Evolutionary conservation across 2,329 filamentous ascomycete species (phyloP).

Genomic region (Bipolaris gigantea): DNA sequence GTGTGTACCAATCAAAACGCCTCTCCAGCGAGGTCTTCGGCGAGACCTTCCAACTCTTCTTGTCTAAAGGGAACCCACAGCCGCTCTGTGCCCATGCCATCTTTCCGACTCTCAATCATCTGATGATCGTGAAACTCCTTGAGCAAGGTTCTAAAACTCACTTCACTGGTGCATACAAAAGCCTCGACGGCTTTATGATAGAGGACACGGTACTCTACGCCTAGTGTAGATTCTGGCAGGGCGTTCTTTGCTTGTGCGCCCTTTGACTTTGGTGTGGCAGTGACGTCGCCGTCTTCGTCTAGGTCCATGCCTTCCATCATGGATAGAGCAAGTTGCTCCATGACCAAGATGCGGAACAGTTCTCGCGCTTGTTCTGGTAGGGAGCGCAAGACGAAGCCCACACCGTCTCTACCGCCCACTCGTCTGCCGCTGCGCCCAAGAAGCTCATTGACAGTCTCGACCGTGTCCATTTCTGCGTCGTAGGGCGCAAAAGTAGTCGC

Average conservation of each 20-base stretch:
- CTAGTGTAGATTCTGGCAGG: conserved; percentile 51
- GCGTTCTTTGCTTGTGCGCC: conserved; percentile 27
- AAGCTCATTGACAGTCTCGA: conserved; percentile 87
- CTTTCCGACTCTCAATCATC: conserved; percentile 89
- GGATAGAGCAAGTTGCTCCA: conserved; percentile 75
- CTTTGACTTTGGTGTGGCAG: conserved; percentile 26
- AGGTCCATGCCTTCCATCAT: conserved; percentile 49
- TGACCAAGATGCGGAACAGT: conserved; percentile 81
- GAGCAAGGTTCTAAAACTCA: conserved; percentile 88
- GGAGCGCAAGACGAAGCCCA: conserved; percentile 85
- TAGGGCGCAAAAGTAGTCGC: conserved; percentile 85
- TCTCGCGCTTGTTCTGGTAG: conserved; percentile 90
- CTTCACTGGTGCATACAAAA: conserved; percentile 95
- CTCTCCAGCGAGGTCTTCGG: conserved; percentile 69
- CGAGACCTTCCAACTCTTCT: conserved; percentile 85
- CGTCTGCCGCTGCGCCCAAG: conserved; percentile 78
- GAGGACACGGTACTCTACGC: conserved; percentile 85
- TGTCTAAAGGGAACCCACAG: conserved; percentile 82
- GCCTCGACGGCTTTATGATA: conserved; percentile 97
- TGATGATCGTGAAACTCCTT: conserved; percentile 99
- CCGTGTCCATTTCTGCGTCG: conserved; percentile 73
- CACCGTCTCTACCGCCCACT: conserved; percentile 85
- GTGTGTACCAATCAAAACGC: conserved; percentile 20
- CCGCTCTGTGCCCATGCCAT: conserved; percentile 81
- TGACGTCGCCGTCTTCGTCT: conserved; percentile 25